Conservation (phyloP, 148 eudicot species). For the Chenopodium album region DNA sequence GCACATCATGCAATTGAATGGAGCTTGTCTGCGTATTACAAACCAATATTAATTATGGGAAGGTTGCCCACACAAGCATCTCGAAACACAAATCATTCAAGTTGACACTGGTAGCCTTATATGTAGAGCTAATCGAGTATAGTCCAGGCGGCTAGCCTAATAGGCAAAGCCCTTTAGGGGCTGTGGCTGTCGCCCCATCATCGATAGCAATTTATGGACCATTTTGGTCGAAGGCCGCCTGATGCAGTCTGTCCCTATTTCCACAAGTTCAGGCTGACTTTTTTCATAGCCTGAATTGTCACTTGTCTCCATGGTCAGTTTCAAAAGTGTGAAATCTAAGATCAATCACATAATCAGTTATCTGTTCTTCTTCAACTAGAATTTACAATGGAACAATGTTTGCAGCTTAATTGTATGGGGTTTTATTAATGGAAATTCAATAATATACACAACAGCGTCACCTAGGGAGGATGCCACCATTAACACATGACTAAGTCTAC, state of each 20-base stretch:
- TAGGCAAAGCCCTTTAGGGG: neutral
- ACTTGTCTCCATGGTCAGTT: neutral
- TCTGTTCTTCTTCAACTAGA: neutral
- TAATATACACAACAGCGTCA: constrained; percentile 3
- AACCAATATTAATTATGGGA: too few species aligned
- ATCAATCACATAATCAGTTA: too few species aligned
- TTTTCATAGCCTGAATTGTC: neutral
- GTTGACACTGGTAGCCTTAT: neutral
- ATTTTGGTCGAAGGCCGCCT: neutral
- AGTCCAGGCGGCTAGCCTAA: neutral
- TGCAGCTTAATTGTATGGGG: neutral
- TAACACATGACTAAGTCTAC: neutral
- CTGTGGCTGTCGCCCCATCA: neutral
- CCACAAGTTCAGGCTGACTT: neutral
- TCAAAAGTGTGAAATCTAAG: neutral
- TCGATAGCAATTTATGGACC: neutral
- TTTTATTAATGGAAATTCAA: neutral
- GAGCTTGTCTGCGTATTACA: too few species aligned
- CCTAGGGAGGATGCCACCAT: neutral
- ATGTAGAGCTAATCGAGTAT: neutral
- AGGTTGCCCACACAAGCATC: neutral
- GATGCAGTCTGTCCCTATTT: neutral
- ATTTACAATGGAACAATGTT: neutral
- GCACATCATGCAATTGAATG: too few species aligned
- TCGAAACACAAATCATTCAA: neutral